Percentiles rank a stretch among this genome's conserved stretches.
Conservation (phyloP, 129 eudicot genomes). For the Heracleum sosnowskyi region DNA sequence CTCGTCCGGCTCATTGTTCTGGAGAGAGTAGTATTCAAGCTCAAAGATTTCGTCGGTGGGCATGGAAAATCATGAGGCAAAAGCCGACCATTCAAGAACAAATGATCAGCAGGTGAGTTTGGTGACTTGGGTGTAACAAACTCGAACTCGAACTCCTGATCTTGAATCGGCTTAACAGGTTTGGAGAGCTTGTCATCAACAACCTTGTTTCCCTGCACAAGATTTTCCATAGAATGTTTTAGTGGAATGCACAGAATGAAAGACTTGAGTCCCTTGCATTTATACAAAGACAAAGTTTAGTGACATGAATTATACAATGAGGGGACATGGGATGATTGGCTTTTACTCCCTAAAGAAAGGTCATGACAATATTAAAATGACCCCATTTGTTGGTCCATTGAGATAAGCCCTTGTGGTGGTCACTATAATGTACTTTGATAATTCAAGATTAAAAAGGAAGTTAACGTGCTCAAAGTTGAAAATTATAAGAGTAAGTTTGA, state of each 20-base stretch:
- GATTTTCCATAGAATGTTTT: background rate
- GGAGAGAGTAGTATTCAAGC: background rate
- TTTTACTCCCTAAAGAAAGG: slow-evolving; percentile 5
- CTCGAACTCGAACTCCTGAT: slow-evolving; percentile 9
- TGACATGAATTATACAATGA: background rate
- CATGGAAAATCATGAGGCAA: slow-evolving; percentile 13
- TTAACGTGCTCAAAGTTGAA: background rate
- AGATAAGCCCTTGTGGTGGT: slow-evolving; percentile 9
- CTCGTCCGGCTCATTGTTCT: slow-evolving; percentile 12
- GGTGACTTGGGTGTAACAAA: background rate
- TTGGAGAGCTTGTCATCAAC: background rate
- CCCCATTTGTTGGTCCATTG: background rate
- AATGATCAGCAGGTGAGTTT: slow-evolving; percentile 6
- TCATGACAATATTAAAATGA: slow-evolving; percentile 5
- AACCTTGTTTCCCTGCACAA: background rate
- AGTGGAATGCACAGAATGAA: background rate
- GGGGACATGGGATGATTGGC: slow-evolving; percentile 1
- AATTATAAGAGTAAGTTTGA: background rate
- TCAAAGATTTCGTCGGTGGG: background rate
- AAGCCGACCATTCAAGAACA: slow-evolving; percentile 13
- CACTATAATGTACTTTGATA: slow-evolving; percentile 3
- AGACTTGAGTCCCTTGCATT: background rate
- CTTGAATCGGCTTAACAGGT: background rate
- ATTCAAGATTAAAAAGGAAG: background rate
- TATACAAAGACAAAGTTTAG: slow-evolving; percentile 4